A percentile compares a stretch with the other conserved stretches of the same genome.
Conservation (phyloP, 768 basidiomycete species). For the Termitomyces sp. region DNA sequence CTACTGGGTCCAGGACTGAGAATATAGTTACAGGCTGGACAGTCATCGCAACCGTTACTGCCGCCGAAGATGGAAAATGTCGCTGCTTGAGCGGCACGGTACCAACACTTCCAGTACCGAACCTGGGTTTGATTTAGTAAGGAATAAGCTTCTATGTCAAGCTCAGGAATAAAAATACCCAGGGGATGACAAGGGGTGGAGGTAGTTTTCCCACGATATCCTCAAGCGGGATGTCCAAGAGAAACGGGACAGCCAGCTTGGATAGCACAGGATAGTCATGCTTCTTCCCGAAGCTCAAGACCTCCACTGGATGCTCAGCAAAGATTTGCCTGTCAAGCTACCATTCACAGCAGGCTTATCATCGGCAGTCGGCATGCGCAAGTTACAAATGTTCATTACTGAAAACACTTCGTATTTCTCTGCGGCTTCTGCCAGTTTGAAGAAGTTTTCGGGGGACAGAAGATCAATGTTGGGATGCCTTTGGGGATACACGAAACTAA, state of each 20-base stretch:
- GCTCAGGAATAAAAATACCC: neutral
- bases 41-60: neutral
- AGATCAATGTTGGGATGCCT: neutral
- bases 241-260: neutral
- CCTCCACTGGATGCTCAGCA: neutral
- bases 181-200: neutral
- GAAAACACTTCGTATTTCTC: neutral
- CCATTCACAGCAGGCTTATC: neutral
- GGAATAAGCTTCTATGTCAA: neutral
- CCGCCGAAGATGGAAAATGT: neutral
- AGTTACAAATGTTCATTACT: neutral
- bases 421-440: neutral
- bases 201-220: neutral
- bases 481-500: neutral
- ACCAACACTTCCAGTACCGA: neutral
- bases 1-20: neutral
- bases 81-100: neutral
- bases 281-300: neutral
- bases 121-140: neutral
- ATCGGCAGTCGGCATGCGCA: neutral
- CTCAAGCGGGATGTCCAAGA: neutral
- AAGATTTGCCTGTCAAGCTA: neutral
- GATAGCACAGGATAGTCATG: neutral
- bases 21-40: neutral
- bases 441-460: neutral